Evolutionary conservation across 2,329 filamentous ascomycete genomes (phyloP).

Genomic region (Raffaelea deltoideospora): DNA sequence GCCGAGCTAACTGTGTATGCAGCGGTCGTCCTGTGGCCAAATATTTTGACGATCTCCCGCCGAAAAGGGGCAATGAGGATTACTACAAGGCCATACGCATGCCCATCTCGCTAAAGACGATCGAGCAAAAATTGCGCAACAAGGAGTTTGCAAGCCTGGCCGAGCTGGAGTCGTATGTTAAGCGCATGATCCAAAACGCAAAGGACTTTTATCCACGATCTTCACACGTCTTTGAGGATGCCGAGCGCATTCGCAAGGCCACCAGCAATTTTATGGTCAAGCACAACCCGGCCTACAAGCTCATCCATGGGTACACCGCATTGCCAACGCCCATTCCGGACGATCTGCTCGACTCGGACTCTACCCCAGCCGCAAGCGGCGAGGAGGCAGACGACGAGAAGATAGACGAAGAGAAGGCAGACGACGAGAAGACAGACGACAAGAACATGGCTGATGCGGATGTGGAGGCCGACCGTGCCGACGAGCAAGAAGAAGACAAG

Average conservation of each 20-base stretch:
- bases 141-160: slow-evolving; percentile 56
- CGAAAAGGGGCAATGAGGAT: slow-evolving; percentile 46
- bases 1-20: background rate
- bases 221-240: slow-evolving; percentile 64
- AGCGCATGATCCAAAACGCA: slow-evolving; percentile 75
- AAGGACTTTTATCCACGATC: slow-evolving; percentile 69
- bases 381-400: no score
- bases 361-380: slow-evolving; percentile 11
- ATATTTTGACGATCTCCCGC: slow-evolving; percentile 59
- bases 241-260: slow-evolving; percentile 73
- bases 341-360: slow-evolving; percentile 19
- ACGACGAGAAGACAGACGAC: no score
- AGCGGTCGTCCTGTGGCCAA: slow-evolving; percentile 61
- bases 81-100: slow-evolving; percentile 68
- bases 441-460: no score
- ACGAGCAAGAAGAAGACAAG: no score
- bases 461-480: no score
- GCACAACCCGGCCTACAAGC: slow-evolving; percentile 68
- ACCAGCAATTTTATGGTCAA: slow-evolving; percentile 80
- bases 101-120: slow-evolving; percentile 62
- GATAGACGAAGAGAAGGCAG: no score
- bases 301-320: slow-evolving; percentile 49
- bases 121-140: slow-evolving; percentile 59
- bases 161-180: slow-evolving; percentile 68
- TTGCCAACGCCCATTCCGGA: slow-evolving; percentile 58